A percentile compares a stretch with the other conserved stretches of the same genome.
phyloP scores from a whole-genome alignment of 352 stramenopile genomes.

The Phytophthora agathidicida region DNA sequence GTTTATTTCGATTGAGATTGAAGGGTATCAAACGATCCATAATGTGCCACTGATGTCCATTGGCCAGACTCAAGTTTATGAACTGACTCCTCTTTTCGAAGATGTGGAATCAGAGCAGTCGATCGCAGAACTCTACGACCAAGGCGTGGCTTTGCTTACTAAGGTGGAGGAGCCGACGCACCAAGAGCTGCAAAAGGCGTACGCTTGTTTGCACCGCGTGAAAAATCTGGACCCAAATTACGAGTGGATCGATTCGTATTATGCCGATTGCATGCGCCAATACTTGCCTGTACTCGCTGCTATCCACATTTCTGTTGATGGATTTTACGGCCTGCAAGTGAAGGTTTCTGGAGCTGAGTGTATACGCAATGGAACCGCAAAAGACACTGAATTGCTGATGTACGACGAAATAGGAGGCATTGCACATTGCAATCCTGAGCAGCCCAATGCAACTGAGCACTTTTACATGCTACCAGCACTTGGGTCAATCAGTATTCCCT shows the following conservation, averaged over 20 bases:
- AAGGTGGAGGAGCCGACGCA: constrained; percentile 61
- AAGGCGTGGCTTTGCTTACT: constrained; percentile 69
- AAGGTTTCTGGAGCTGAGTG: constrained; percentile 70
- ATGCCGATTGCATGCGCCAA: constrained; percentile 61
- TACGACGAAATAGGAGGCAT: constrained; percentile 55
- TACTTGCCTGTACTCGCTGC: constrained; percentile 79
- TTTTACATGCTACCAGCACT: constrained; percentile 68
- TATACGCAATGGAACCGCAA: constrained; percentile 83
- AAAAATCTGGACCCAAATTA: constrained; percentile 74
- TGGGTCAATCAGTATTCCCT: constrained; percentile 65
- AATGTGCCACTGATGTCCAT: constrained; percentile 71
- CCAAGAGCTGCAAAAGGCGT: constrained; percentile 73
- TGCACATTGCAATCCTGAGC: constrained; percentile 63
- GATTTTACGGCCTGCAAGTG: constrained; percentile 79
- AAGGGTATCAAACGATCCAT: constrained; percentile 72
- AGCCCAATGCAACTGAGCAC: constrained; percentile 45
- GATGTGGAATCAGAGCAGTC: constrained; percentile 74
- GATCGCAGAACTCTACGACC: constrained; percentile 71
- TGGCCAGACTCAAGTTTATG: constrained; percentile 79
- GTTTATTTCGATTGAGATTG: constrained; percentile 79
- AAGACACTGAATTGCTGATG: constrained; percentile 78
- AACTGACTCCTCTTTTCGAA: constrained; percentile 75
- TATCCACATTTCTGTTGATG: constrained; percentile 74
- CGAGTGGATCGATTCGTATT: constrained; percentile 89
- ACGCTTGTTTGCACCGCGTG: constrained; percentile 74